Evolutionary conservation across 2,329 filamentous ascomycete species (phyloP).

Genomic region (Colletotrichum brevisporum): DNA sequence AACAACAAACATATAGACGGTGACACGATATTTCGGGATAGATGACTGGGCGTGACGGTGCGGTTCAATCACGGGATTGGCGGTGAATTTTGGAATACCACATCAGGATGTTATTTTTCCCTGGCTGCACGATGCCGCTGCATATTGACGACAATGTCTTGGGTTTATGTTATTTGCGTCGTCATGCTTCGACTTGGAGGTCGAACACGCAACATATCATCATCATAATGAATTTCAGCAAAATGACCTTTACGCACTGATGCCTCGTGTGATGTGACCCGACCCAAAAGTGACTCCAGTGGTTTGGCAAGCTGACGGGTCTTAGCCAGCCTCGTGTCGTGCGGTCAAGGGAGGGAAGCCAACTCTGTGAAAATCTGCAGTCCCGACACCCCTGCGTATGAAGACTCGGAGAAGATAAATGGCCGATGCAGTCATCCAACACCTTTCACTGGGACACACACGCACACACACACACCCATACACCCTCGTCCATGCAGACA

Average conservation of each 20-base stretch:
- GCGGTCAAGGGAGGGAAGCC: too few species aligned
- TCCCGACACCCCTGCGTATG: slow-evolving; percentile 15
- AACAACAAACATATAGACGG: slow-evolving; percentile 38
- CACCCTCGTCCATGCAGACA: background rate
- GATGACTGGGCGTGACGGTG: slow-evolving; percentile 33
- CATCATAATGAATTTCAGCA: slow-evolving; percentile 25
- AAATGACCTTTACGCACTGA: background rate
- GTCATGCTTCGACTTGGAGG: background rate
- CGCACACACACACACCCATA: too few species aligned
- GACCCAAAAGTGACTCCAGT: background rate
- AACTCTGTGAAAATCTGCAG: background rate
- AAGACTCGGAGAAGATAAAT: slow-evolving; percentile 17
- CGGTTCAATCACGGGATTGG: slow-evolving; percentile 27
- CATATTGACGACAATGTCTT: slow-evolving; percentile 23
- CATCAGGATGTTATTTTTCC: slow-evolving; percentile 1
- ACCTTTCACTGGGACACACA: background rate
- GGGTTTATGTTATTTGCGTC: slow-evolving; percentile 8
- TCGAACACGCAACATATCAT: background rate
- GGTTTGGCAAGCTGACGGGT: too few species aligned
- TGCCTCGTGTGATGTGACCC: background rate
- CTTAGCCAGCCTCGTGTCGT: background rate
- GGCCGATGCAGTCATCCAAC: slow-evolving; percentile 29
- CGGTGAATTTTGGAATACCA: slow-evolving; percentile 36
- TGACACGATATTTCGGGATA: slow-evolving; percentile 27
- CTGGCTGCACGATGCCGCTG: slow-evolving; percentile 7